phyloP scores from a whole-genome alignment of 2,329 filamentous ascomycete genomes.

The Neodidymelliopsis sp. region DNA sequence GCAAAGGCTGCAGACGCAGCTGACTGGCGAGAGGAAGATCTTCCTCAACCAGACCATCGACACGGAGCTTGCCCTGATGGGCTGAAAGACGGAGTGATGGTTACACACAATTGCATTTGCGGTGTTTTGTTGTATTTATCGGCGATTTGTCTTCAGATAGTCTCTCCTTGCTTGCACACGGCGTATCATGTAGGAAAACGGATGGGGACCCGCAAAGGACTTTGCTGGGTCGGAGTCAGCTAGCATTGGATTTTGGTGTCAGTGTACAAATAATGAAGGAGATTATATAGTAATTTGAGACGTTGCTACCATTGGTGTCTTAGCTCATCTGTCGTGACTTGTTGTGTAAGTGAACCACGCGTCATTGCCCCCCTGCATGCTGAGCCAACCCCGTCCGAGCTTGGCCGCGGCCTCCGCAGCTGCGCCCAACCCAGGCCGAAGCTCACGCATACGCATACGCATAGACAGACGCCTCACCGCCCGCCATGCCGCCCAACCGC shows the following conservation, averaged over 20 bases:
- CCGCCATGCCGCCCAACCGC: constrained; percentile 55
- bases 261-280: constrained; percentile 7
- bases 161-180: constrained; percentile 12
- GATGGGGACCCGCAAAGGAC: constrained; percentile 3
- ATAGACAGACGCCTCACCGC: neutral
- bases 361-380: constrained; percentile 13
- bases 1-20: constrained; percentile 88
- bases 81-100: constrained; percentile 54
- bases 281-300: constrained; percentile 16
- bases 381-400: constrained; percentile 1
- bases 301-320: neutral
- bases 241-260: constrained; percentile 2
- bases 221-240: constrained; percentile 10
- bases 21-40: constrained; percentile 82
- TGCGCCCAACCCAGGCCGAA: constrained; percentile 3
- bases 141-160: constrained; percentile 9
- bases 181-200: constrained; percentile 15
- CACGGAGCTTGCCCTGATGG: constrained; percentile 89
- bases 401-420: constrained; percentile 7
- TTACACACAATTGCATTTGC: constrained; percentile 30
- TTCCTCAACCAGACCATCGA: constrained; percentile 96
- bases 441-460: neutral
- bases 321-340: neutral
- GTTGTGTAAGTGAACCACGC: neutral
- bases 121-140: constrained; percentile 24